Percentiles rank a stretch among this genome's conserved stretches.
Conservation (phyloP, 768 basidiomycete genomes). For the Cystoderma amianthinum region DNA sequence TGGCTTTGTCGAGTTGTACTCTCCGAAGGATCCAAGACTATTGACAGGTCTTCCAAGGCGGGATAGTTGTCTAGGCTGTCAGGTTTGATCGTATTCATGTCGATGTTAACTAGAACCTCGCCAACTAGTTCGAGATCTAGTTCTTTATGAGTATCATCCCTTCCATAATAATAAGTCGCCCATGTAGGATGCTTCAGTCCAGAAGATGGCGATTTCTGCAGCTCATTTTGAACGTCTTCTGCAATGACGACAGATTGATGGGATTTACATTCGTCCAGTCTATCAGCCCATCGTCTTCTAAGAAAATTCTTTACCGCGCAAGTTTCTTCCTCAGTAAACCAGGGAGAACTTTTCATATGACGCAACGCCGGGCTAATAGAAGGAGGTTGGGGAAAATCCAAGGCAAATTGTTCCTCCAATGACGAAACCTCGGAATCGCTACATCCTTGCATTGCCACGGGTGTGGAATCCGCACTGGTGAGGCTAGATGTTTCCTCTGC, state of each 20-base stretch:
- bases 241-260: too few relatives aligned
- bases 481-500: conserved; percentile 16
- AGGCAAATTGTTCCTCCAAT: conserved; percentile 21
- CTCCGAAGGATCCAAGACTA: background rate
- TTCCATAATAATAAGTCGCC: too few relatives aligned
- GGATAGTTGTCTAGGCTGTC: background rate
- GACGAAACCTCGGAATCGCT: conserved; percentile 29
- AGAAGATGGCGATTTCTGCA: too few relatives aligned
- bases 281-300: conserved; percentile 12
- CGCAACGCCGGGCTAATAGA: conserved; percentile 31
- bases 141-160: background rate
- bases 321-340: conserved; percentile 24
- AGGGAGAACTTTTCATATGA: conserved; percentile 36
- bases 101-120: conserved; percentile 3
- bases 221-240: too few relatives aligned
- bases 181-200: too few relatives aligned
- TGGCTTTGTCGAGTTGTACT: conserved; percentile 3
- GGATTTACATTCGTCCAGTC: conserved; percentile 1
- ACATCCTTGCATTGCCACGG: conserved; percentile 15
- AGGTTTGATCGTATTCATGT: conserved; percentile 3
- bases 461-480: background rate
- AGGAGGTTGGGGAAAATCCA: conserved; percentile 36
- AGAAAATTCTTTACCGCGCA: conserved; percentile 15
- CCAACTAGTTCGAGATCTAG: conserved; percentile 7
- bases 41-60: background rate